Percentiles rank a stretch among this genome's conserved stretches.
phyloP scores from a whole-genome alignment of 202 grass and related monocot genomes.

The Bolboschoenoplectus hybrid region DNA sequence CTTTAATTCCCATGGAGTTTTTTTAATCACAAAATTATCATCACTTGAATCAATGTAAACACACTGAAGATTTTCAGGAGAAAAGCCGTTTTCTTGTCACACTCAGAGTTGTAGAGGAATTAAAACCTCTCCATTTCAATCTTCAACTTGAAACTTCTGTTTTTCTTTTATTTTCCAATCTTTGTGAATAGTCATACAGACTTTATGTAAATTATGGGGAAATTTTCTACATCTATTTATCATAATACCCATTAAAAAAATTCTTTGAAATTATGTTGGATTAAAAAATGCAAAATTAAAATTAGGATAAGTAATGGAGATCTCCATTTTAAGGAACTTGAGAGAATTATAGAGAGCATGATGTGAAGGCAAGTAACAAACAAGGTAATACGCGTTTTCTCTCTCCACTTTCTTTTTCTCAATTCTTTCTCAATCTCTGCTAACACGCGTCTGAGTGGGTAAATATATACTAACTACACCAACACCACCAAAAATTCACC shows the following conservation, averaged over 20 bases:
- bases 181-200: background rate
- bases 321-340: background rate
- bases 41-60: background rate
- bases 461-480: background rate
- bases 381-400: conserved; percentile 10
- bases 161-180: background rate
- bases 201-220: background rate
- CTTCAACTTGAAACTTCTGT: background rate
- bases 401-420: background rate
- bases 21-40: background rate
- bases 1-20: too few species aligned
- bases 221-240: background rate
- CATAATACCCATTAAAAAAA: background rate
- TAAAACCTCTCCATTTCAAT: background rate
- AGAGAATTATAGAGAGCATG: background rate
- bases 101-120: background rate
- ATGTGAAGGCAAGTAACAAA: background rate
- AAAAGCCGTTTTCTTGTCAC: conserved; percentile 6
- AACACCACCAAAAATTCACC: background rate
- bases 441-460: background rate
- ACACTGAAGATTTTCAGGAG: background rate
- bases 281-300: background rate
- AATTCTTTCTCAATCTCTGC: background rate
- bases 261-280: background rate
- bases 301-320: background rate